phyloP scores from a whole-genome alignment of 116 monocot genomes.

The Trichopus zeylanicus region DNA sequence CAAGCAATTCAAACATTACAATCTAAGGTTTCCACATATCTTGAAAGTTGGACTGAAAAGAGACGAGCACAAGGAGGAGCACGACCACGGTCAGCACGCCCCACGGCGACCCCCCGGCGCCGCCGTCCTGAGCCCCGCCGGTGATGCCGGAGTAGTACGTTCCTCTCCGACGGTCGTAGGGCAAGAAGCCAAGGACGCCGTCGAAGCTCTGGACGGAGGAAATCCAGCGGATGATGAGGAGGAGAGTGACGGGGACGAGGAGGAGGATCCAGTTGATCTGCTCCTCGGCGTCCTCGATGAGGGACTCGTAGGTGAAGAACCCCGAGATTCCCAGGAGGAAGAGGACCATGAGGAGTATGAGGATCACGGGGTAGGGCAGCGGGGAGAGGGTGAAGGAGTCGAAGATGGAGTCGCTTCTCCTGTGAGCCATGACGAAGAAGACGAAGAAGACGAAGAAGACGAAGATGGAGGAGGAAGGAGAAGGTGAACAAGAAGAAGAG shows the following conservation, averaged over 20 bases:
- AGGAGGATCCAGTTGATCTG: constrained; percentile 39
- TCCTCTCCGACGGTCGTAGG: constrained; percentile 2
- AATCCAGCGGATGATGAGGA: constrained; percentile 46
- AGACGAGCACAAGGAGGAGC: constrained; percentile 29
- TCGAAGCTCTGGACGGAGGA: constrained; percentile 32
- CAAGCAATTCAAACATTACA: too few relatives aligned
- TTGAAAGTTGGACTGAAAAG: constrained; percentile 32
- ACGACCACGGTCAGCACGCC: constrained; percentile 33
- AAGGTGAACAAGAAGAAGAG: background rate
- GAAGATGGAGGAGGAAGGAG: background rate
- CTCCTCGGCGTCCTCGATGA: constrained; percentile 29
- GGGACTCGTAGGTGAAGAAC: constrained; percentile 36
- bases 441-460: background rate
- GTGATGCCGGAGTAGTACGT: constrained; percentile 8
- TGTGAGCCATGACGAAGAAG: constrained; percentile 7
- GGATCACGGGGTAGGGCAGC: constrained; percentile 60
- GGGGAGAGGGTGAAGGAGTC: constrained; percentile 54
- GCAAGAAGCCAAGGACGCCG: constrained; percentile 5
- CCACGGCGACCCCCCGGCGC: constrained; percentile 42
- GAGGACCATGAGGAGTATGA: constrained; percentile 42
- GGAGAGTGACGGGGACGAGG: constrained; percentile 31
- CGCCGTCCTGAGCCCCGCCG: constrained; percentile 6
- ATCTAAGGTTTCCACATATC: constrained; percentile 24
- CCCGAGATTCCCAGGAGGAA: constrained; percentile 39
- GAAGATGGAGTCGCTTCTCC: constrained; percentile 18